Conservation (phyloP, 2,329 filamentous ascomycete species). For the Apiospora rasikravindrae region DNA sequence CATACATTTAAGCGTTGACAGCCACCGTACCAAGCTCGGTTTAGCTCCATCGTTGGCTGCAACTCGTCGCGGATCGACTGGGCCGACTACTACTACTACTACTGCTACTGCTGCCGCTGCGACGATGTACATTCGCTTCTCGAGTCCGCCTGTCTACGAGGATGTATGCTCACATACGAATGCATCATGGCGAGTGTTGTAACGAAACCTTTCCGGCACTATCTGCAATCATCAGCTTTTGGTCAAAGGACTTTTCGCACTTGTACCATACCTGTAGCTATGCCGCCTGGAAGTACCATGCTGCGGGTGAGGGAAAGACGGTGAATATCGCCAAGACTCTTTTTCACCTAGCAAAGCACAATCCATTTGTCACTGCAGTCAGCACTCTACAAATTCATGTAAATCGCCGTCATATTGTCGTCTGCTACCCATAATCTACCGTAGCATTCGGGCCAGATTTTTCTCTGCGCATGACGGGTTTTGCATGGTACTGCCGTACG, state of each 20-base stretch:
- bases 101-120: too few species aligned
- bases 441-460: slow-evolving; percentile 4
- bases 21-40: slow-evolving; percentile 2
- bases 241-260: not conserved
- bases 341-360: not conserved
- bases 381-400: slow-evolving; percentile 13
- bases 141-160: too few species aligned
- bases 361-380: slow-evolving; percentile 11
- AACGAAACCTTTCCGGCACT: too few species aligned
- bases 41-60: slow-evolving; percentile 18
- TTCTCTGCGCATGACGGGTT: not conserved
- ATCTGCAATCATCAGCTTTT: too few species aligned
- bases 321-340: slow-evolving; percentile 1
- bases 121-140: too few species aligned
- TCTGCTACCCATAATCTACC: slow-evolving; percentile 9
- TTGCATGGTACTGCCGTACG: slow-evolving; percentile 10
- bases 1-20: slow-evolving; percentile 22
- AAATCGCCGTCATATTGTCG: not conserved
- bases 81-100: not conserved
- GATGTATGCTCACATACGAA: too few species aligned
- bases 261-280: not conserved
- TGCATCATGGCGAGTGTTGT: too few species aligned
- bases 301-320: not conserved
- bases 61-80: slow-evolving; percentile 16
- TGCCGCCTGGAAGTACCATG: not conserved